Evolutionary conservation across 225 moss, liverwort and hornwort genomes (phyloP).

Genomic region (Polytrichum formosum): DNA sequence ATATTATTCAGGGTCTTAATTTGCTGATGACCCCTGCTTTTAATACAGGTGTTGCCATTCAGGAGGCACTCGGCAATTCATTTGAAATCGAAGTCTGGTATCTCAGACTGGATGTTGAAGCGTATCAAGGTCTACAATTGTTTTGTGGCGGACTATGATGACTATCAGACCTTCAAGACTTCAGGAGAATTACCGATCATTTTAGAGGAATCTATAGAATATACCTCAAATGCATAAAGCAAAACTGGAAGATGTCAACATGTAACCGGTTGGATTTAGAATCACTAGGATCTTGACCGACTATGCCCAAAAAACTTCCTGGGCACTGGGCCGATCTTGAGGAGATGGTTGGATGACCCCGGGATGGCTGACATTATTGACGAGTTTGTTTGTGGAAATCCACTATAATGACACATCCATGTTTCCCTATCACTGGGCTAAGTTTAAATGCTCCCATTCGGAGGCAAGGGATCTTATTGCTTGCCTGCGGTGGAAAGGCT

Average conservation of each 20-base stretch:
- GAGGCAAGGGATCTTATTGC: slow-evolving; percentile 22
- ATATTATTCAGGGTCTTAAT: too few relatives aligned
- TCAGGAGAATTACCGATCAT: too few relatives aligned
- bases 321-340: slow-evolving; percentile 23
- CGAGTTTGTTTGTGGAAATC: slow-evolving; percentile 58
- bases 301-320: too few relatives aligned
- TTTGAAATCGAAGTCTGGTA: slow-evolving; percentile 6
- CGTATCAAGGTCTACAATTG: slow-evolving; percentile 23
- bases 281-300: too few relatives aligned
- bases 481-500: slow-evolving; percentile 12
- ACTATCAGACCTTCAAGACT: not conserved
- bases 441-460: slow-evolving; percentile 7
- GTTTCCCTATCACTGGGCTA: slow-evolving; percentile 27
- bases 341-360: slow-evolving; percentile 42
- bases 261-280: too few relatives aligned
- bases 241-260: too few relatives aligned
- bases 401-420: slow-evolving; percentile 57
- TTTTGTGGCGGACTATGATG: slow-evolving; percentile 29
- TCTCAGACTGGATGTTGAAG: slow-evolving; percentile 45
- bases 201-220: too few relatives aligned
- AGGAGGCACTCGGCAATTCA: slow-evolving; percentile 5
- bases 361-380: slow-evolving; percentile 55
- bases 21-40: too few relatives aligned
- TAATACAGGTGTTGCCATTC: too few relatives aligned
- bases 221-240: too few relatives aligned